Evolutionary conservation across 148 eudicot genomes (phyloP), one percentile per base, ranked within the genome.

Genomic region (Vaccinium vitisidaea): DNA sequence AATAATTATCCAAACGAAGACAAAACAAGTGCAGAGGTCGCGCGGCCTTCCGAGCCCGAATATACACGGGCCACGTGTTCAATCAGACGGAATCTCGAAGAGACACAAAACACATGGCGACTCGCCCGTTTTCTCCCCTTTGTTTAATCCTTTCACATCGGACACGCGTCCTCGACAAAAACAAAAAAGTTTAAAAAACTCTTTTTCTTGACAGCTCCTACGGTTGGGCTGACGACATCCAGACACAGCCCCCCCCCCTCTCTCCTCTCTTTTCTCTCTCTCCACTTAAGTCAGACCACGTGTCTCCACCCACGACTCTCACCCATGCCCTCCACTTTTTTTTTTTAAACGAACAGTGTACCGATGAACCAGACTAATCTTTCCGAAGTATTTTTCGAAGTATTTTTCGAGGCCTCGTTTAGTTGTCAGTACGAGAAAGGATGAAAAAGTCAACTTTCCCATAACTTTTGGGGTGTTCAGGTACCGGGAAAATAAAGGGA

Each of bases 141-240:
- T n/a, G 30, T 25, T 58, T 58, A 10, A 0, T 25, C 16, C 6
- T 69, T 16, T 30, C 16, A 69, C 43, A 12, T 69, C 2, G 74
- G 74, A 69, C 74, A 69, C 74, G 74, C 43, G 74, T 69, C 74
- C 39, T 4, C 18, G 74, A 65, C 14, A 27, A 27, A 12, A 5
- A 69, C 16, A 32, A 1, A 4, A 69, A 3, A 11, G 1, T n/a
- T 8, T 8, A 65, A 23, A 10, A 63, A 63, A 23, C 27, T 63
- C 73, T 23, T 67, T 23, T 67, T 13, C 1, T 25, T 27, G 74
- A 69, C 39, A 69, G 39, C 74, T 69, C 39, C 2, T 27, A 27
- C 74, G 73, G 32, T n/a, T 67, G 36, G 12, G 73, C 73, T 67
- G 73, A 67, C 73, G 73, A 67, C 74, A 69, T 15, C 30, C 32